Evolutionary conservation across 768 basidiomycete species (phyloP), one percentile per base, ranked within the genome.

Genomic region (Termitomyces eurrhizus): DNA sequence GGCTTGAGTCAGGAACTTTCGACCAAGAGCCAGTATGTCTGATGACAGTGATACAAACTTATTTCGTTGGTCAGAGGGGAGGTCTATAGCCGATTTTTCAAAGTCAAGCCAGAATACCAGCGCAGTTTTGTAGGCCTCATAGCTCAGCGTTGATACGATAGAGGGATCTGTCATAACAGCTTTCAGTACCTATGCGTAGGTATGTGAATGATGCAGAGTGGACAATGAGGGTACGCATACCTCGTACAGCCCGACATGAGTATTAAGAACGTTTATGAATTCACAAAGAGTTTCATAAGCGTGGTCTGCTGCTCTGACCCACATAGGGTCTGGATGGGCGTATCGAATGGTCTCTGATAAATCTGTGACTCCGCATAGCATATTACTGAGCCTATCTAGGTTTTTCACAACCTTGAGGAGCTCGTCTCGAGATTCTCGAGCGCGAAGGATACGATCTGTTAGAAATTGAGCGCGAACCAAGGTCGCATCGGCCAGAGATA

Each of bases 211-310:
- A 57, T 29, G 45, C 18, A 59, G n/a, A 36, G 48, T 52, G 54
- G 58, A 42, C 59, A 18, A 62, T 16, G 63, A 36, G 49, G 58
- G 57, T 60, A 49, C 46, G 48, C 90, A 74, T 72, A 92, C 95
- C 77, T 93, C 82, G 64, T 95, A 95, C 50, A 99, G 78, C 42
- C 90, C 93, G 37, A 89, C 87, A 77, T 98, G 83, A 36, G 95
- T 98, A 73, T 99, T 99, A 61, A 98, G 78, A 50, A 92, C 87
- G 73, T 98, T 98, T 95, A 99, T 98, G 73, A 91, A 95, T 75
- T 95, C 92, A 77, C 94, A 98, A 63, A 98, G 78, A 62, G 83
- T 85, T 73, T 94, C 95, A 72, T 98, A 98, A 46, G 91, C 90
- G 62, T 82, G 80, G 69, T 97, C 92, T 49, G 92, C 92, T 53